A percentile compares a stretch with the other conserved stretches of the same genome.
phyloP scores from a whole-genome alignment of 73 alveolate genomes.

The Tetrahymena malaccensis region DNA sequence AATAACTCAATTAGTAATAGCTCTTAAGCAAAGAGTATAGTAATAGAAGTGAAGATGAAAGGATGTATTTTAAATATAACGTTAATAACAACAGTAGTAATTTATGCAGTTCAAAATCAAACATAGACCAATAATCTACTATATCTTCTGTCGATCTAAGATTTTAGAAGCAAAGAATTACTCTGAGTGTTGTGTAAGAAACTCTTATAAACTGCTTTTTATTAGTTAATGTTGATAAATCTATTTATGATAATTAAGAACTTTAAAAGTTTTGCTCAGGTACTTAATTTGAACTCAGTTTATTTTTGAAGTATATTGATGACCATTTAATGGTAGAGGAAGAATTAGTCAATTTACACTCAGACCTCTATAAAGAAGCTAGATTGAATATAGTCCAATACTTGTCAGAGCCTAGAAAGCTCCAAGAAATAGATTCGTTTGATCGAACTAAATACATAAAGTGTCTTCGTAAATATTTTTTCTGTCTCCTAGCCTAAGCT shows the following conservation, averaged over 20 bases:
- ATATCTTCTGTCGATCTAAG: background rate
- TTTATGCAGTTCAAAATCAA: background rate
- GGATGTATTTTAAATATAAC: background rate
- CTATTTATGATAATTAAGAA: background rate
- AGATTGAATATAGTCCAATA: background rate
- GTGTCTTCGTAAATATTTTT: background rate
- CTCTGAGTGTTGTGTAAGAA: background rate
- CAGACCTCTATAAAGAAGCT: background rate
- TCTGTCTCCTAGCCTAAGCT: background rate
- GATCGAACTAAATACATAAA: background rate
- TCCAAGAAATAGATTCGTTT: background rate
- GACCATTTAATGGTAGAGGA: background rate
- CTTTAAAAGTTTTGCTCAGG: background rate
- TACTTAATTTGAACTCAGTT: background rate
- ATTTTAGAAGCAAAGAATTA: background rate
- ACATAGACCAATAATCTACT: background rate
- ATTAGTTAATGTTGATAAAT: background rate
- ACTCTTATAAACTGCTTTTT: background rate
- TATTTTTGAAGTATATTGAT: background rate
- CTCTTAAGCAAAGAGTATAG: background rate
- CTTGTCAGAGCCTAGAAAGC: background rate
- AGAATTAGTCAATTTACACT: background rate
- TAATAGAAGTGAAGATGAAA: background rate
- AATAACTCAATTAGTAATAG: background rate
- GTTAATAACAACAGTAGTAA: background rate